A percentile compares a stretch with the other conserved stretches of the same genome.
Evolutionary conservation across 345 rosid genomes (phyloP).

Genomic region (Salix koriyanagi): DNA sequence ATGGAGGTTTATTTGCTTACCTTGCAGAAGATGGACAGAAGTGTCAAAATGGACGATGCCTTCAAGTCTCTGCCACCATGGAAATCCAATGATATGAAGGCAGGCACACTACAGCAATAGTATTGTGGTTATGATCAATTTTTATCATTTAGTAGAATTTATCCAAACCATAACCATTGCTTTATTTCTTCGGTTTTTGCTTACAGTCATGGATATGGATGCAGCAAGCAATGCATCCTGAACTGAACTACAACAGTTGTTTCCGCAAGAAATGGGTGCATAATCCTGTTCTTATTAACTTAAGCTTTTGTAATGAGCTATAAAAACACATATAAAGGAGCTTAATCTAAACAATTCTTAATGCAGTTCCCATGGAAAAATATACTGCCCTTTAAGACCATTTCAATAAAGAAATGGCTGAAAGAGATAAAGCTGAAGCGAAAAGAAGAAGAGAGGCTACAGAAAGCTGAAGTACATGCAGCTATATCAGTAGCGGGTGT

Average conservation of each 20-base stretch:
- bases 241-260: constrained; percentile 71
- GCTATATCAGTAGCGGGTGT: constrained; percentile 82
- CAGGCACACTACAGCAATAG: constrained; percentile 9
- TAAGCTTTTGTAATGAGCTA: too few species aligned
- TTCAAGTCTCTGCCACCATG: constrained; percentile 70
- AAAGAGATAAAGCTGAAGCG: constrained; percentile 68
- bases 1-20: neutral
- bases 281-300: neutral
- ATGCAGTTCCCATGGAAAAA: constrained; percentile 66
- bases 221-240: constrained; percentile 99
- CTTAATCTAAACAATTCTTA: neutral
- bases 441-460: constrained; percentile 73
- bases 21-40: constrained; percentile 53
- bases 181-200: neutral
- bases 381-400: constrained; percentile 36
- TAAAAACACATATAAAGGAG: too few species aligned
- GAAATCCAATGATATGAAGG: constrained; percentile 90
- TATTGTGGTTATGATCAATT: too few species aligned
- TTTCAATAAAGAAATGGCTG: constrained; percentile 79
- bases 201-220: constrained; percentile 97
- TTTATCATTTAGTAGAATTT: neutral
- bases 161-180: neutral
- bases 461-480: constrained; percentile 85
- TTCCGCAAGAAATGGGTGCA: constrained; percentile 79
- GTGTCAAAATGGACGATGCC: constrained; percentile 55